Percentiles rank a stretch among this genome's conserved stretches.
These are phyloP conservation scores for Glebionis coronaria DNA, from an alignment of 129 eudicot genomes.

Conservation along the genomic window DNA sequence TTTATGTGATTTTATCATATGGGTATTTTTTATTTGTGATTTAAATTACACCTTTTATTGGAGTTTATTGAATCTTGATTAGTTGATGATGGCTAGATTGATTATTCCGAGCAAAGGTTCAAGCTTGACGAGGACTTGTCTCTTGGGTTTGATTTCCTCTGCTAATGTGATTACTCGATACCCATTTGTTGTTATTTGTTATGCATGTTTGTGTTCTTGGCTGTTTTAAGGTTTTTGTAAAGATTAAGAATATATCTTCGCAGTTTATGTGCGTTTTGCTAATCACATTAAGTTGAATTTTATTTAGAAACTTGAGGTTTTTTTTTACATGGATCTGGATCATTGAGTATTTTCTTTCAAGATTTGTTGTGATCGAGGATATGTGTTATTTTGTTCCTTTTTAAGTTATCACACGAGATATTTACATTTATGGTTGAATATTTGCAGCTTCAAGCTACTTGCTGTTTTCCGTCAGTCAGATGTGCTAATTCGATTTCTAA, in stretches of 20 bases:
- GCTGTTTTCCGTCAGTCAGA: conserved; percentile 31
- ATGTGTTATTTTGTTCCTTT: not conserved
- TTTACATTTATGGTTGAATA: not conserved
- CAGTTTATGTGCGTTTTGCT: too few species aligned
- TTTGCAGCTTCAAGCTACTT: conserved; percentile 47
- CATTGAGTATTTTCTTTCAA: too few species aligned
- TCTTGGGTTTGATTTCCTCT: conserved; percentile 83
- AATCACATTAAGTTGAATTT: too few species aligned
- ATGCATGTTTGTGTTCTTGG: conserved; percentile 7
- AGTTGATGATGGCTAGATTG: conserved; percentile 84
- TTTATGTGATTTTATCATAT: conserved; percentile 31
- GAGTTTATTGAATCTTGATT: conserved; percentile 29
- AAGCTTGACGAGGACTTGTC: conserved; percentile 63
- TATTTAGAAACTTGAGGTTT: too few species aligned
- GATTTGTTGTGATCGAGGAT: too few species aligned
- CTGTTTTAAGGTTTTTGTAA: not conserved
- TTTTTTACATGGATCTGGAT: too few species aligned
- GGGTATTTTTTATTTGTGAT: conserved; percentile 25
- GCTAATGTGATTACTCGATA: conserved; percentile 72
- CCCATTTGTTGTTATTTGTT: conserved; percentile 9
- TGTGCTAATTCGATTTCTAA: conserved; percentile 36
- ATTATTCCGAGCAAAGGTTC: conserved; percentile 79
- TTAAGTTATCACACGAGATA: not conserved
- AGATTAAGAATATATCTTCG: not conserved
- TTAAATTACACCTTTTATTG: conserved; percentile 23